Conservation (phyloP, 371 early-diverging fungal species). For the Dichotomocladium elegans region DNA sequence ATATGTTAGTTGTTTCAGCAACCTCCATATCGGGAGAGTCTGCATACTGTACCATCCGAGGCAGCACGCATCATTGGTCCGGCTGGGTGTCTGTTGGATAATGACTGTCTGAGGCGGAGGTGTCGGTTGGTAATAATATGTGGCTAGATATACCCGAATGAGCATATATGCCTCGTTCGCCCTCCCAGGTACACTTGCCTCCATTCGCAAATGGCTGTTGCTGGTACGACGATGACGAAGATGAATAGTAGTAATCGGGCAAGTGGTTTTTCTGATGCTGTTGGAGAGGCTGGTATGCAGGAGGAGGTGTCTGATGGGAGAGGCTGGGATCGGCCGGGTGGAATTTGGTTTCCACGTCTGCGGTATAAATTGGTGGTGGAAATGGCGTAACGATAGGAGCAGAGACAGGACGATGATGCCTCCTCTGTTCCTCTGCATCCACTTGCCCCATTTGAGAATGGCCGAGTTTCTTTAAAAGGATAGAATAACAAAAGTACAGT, state of each 20-base stretch:
- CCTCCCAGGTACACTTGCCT: constrained; percentile 6
- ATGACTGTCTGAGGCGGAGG: constrained; percentile 42
- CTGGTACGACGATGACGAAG: constrained; percentile 5
- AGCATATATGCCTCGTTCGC: too few relatives aligned
- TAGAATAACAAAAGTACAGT: too few relatives aligned
- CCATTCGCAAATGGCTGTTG: constrained; percentile 2
- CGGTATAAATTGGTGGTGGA: constrained; percentile 5
- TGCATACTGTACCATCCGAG: constrained; percentile 49
- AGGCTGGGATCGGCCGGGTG: constrained; percentile 1
- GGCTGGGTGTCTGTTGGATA: constrained; percentile 27
- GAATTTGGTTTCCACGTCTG: not conserved
- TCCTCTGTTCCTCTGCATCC: not conserved
- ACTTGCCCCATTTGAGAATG: too few relatives aligned
- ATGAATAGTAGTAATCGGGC: not conserved
- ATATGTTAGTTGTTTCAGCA: not conserved
- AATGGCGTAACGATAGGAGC: constrained; percentile 8
- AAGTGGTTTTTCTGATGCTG: constrained; percentile 1
- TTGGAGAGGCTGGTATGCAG: constrained; percentile 14
- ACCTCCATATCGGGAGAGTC: too few relatives aligned
- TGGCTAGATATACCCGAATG: too few relatives aligned
- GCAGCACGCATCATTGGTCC: constrained; percentile 43
- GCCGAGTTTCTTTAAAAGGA: too few relatives aligned
- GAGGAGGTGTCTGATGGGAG: constrained; percentile 9
- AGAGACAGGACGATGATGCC: constrained; percentile 4
- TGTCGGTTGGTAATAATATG: constrained; percentile 28